Evolutionary conservation across 192 early-diverging fungal genomes (phyloP).

Genomic region (Umbelopsis ramanniana): DNA sequence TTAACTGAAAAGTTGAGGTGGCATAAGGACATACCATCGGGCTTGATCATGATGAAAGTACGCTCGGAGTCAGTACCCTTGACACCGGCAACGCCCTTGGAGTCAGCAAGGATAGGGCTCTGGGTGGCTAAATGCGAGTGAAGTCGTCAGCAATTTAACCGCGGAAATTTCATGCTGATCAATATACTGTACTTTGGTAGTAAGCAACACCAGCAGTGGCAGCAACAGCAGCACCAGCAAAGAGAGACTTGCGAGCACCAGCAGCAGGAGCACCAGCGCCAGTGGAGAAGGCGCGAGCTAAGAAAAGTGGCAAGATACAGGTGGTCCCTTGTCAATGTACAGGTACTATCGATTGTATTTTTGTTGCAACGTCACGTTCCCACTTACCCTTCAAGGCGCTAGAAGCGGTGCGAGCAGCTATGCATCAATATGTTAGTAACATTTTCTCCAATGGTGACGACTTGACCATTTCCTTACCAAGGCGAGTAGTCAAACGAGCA

Average conservation of each 20-base stretch:
- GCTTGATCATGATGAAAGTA: constrained; percentile 69
- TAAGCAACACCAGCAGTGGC: constrained; percentile 32
- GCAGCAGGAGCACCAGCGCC: constrained; percentile 34
- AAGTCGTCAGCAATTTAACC: background rate
- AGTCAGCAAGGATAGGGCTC: constrained; percentile 35
- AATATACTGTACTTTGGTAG: constrained; percentile 24
- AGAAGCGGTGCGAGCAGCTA: constrained; percentile 3
- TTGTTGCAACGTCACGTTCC: background rate
- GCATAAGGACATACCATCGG: background rate
- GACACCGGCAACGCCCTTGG: constrained; percentile 51
- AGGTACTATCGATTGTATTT: background rate
- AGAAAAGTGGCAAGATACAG: background rate
- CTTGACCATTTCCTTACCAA: background rate
- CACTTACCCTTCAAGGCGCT: constrained; percentile 3
- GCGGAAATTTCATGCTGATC: constrained; percentile 2
- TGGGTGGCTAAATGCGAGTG: constrained; percentile 31
- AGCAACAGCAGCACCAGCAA: constrained; percentile 34
- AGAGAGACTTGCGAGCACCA: constrained; percentile 28
- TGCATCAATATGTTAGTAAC: background rate
- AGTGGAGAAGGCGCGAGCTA: constrained; percentile 42
- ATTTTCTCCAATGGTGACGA: no score
- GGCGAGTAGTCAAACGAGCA: constrained; percentile 18
- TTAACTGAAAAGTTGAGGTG: background rate
- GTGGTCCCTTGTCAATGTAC: background rate
- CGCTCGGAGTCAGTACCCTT: constrained; percentile 60